These are phyloP conservation scores for Mollisia scopiformis DNA, from an alignment of 2,329 filamentous ascomycete species.

Conservation along the genomic window DNA sequence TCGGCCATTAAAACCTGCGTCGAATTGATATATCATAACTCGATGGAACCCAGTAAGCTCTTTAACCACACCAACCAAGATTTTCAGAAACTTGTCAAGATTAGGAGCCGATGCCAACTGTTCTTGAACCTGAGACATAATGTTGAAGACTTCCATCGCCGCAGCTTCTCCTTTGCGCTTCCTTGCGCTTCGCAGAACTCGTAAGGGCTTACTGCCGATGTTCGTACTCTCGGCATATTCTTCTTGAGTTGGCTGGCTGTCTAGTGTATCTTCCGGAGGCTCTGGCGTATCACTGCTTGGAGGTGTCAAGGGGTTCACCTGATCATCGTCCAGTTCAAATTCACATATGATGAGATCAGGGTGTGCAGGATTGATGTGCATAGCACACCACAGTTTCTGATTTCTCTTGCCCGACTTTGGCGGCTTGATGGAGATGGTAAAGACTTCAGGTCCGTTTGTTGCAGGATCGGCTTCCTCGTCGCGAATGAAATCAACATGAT, in stretches of 20 bases:
- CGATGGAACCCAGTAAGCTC: conserved; percentile 90
- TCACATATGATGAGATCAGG: conserved; percentile 80
- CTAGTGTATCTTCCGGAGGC: conserved; percentile 72
- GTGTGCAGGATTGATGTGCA: conserved; percentile 73
- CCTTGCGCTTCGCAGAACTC: conserved; percentile 74
- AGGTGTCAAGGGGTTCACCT: conserved; percentile 67
- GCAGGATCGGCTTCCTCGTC: conserved; percentile 79
- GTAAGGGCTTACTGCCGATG: conserved; percentile 74
- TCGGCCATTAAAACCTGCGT: conserved; percentile 78
- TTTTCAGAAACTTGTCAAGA: conserved; percentile 75
- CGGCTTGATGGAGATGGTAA: conserved; percentile 73
- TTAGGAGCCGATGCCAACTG: conserved; percentile 75
- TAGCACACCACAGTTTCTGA: conserved; percentile 83
- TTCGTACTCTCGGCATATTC: conserved; percentile 78
- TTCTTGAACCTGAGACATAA: conserved; percentile 90
- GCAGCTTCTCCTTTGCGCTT: conserved; percentile 78
- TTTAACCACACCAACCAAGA: conserved; percentile 83
- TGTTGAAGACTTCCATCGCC: conserved; percentile 88
- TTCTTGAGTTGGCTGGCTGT: conserved; percentile 71
- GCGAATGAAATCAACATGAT: conserved; percentile 86
- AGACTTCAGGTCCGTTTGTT: conserved; percentile 82
- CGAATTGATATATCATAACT: conserved; percentile 93
- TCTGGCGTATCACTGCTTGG: conserved; percentile 61
- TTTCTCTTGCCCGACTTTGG: conserved; percentile 47
- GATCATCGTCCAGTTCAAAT: conserved; percentile 83